A percentile compares a stretch with the other conserved stretches of the same genome.
These are phyloP conservation scores for Elsinoe necatrix DNA, from an alignment of 2,329 filamentous ascomycete genomes.

Conservation along the genomic window DNA sequence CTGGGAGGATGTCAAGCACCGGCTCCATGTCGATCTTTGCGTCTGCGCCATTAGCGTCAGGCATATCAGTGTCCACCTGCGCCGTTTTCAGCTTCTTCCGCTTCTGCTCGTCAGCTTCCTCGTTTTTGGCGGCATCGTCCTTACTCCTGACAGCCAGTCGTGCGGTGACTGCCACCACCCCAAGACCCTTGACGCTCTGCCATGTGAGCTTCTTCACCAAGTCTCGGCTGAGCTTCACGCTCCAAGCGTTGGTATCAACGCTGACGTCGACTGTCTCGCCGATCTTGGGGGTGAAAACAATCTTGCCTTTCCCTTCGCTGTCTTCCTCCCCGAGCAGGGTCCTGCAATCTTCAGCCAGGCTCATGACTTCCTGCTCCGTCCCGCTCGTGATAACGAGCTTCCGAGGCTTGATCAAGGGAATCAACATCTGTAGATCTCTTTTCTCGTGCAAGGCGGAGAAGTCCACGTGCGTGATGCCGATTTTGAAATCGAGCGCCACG, in stretches of 20 bases:
- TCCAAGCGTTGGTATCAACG: constrained; percentile 96
- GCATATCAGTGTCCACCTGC: constrained; percentile 39
- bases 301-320: constrained; percentile 32
- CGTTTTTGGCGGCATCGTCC: constrained; percentile 32
- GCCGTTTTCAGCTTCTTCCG: constrained; percentile 48
- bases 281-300: constrained; percentile 75
- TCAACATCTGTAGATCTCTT: constrained; percentile 85
- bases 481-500: constrained; percentile 57
- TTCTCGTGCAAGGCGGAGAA: constrained; percentile 90
- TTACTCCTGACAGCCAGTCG: constrained; percentile 40
- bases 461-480: constrained; percentile 80
- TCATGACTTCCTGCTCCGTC: constrained; percentile 64
- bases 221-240: constrained; percentile 76
- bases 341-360: constrained; percentile 71
- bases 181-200: constrained; percentile 85
- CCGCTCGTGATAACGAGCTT: constrained; percentile 92
- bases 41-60: constrained; percentile 14
- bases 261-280: constrained; percentile 75
- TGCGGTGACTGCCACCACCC: constrained; percentile 88
- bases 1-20: constrained; percentile 51
- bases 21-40: constrained; percentile 29
- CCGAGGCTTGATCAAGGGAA: constrained; percentile 85
- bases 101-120: constrained; percentile 31
- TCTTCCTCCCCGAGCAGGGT: constrained; percentile 49
- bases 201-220: constrained; percentile 83